phyloP scores from a whole-genome alignment of 176 grass and related monocot species.

The Aegilops speltoides region DNA sequence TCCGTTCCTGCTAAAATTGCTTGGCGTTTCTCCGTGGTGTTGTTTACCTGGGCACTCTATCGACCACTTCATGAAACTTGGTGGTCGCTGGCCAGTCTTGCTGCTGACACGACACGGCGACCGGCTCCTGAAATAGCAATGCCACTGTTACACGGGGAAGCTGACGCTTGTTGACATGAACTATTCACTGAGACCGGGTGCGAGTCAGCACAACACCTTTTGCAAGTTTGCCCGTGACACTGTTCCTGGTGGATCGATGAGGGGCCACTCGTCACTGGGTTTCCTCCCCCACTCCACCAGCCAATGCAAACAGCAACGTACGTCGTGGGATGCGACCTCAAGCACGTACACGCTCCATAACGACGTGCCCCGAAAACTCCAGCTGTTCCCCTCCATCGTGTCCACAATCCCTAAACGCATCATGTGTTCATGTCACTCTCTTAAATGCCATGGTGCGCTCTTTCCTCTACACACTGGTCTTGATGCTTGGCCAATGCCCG shows the following conservation, averaged over 20 bases:
- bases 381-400: too few species aligned
- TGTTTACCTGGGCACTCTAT: neutral
- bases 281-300: neutral
- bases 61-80: neutral
- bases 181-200: neutral
- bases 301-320: neutral
- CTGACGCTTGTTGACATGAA: neutral
- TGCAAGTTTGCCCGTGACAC: neutral
- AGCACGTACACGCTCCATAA: neutral
- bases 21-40: neutral
- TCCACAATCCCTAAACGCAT: too few species aligned
- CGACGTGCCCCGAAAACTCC: neutral
- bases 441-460: neutral
- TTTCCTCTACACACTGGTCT: neutral
- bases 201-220: neutral
- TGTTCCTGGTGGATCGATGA: neutral
- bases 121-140: neutral
- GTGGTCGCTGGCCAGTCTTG: neutral
- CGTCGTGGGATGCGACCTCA: too few species aligned
- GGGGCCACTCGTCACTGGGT: neutral
- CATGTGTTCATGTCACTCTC: neutral
- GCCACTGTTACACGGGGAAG: too few species aligned
- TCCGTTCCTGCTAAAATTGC: neutral
- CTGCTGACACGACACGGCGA: neutral
- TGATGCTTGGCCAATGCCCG: neutral